Evolutionary conservation across 306 rosid genomes (phyloP).

Genomic region (Herpetospermum pedunculosum): DNA sequence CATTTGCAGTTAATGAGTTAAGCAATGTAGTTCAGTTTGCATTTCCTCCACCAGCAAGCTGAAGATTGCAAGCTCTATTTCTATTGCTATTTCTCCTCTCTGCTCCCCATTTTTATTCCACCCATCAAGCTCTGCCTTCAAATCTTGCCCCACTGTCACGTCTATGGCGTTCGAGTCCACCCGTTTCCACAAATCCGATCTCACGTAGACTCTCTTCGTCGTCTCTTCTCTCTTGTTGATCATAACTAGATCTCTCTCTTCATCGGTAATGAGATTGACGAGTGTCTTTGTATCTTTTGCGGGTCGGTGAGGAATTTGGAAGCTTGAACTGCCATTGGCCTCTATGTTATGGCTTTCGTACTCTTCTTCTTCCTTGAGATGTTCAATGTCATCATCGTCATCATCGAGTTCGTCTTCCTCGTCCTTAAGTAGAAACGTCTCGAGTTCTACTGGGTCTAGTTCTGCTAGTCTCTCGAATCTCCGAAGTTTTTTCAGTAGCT

Average conservation of each 20-base stretch:
- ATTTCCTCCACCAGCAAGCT: slow-evolving; percentile 51
- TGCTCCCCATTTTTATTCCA: slow-evolving; percentile 47
- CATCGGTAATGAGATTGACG: slow-evolving; percentile 51
- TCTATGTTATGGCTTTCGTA: slow-evolving; percentile 7
- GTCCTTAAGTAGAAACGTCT: slow-evolving; percentile 45
- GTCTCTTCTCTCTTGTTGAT: slow-evolving; percentile 21
- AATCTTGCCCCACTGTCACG: slow-evolving; percentile 73
- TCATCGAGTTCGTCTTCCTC: slow-evolving; percentile 24
- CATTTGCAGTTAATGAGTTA: slow-evolving; percentile 7
- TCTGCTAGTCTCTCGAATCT: slow-evolving; percentile 85
- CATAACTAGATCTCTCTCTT: slow-evolving; percentile 18
- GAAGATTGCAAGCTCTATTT: slow-evolving; percentile 55
- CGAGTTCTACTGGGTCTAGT: slow-evolving; percentile 69
- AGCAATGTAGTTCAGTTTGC: slow-evolving; percentile 47
- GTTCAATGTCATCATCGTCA: slow-evolving; percentile 5
- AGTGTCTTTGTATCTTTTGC: slow-evolving; percentile 37
- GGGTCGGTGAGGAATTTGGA: slow-evolving; percentile 10
- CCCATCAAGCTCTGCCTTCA: slow-evolving; percentile 31
- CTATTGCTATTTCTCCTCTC: slow-evolving; percentile 32
- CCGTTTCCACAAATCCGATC: slow-evolving; percentile 57
- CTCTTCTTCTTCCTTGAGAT: slow-evolving; percentile 23
- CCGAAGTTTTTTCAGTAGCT: slow-evolving; percentile 56
- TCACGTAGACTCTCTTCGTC: slow-evolving; percentile 34
- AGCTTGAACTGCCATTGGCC: slow-evolving; percentile 22
- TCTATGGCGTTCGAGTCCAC: slow-evolving; percentile 65